Conservation (phyloP, 202 grass and related monocot genomes). For the Carex arenaria region DNA sequence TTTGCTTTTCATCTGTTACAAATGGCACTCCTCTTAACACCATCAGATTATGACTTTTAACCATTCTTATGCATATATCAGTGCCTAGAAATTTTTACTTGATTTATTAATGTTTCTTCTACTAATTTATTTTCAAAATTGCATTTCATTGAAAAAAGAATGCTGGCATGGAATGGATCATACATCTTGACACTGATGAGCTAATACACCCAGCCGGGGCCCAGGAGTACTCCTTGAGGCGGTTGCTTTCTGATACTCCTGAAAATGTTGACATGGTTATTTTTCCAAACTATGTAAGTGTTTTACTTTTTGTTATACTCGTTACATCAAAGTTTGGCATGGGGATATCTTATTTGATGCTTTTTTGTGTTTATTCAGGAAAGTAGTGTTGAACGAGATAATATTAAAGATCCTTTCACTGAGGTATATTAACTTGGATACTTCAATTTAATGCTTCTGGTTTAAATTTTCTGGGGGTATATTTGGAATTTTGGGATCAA, state of each 20-base stretch:
- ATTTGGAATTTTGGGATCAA: neutral
- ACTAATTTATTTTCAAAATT: constrained; percentile 22
- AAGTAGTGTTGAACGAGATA: constrained; percentile 91
- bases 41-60: neutral
- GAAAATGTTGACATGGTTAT: constrained; percentile 99
- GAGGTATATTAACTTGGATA: constrained; percentile 48
- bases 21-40: neutral
- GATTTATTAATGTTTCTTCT: constrained; percentile 1
- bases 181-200: constrained; percentile 98
- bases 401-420: constrained; percentile 96
- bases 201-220: constrained; percentile 91
- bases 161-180: constrained; percentile 91
- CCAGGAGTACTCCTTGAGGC: constrained; percentile 74
- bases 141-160: constrained; percentile 44
- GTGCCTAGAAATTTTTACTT: neutral
- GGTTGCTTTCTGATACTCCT: constrained; percentile 90
- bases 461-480: neutral
- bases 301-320: constrained; percentile 4
- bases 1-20: neutral
- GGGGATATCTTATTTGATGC: constrained; percentile 26
- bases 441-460: neutral
- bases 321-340: constrained; percentile 21
- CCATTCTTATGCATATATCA: neutral
- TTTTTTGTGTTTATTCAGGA: constrained; percentile 43
- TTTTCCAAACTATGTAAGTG: constrained; percentile 98